Conservation (phyloP, 164 flowering plant genomes). For the Nymphaea colorata region DNA sequence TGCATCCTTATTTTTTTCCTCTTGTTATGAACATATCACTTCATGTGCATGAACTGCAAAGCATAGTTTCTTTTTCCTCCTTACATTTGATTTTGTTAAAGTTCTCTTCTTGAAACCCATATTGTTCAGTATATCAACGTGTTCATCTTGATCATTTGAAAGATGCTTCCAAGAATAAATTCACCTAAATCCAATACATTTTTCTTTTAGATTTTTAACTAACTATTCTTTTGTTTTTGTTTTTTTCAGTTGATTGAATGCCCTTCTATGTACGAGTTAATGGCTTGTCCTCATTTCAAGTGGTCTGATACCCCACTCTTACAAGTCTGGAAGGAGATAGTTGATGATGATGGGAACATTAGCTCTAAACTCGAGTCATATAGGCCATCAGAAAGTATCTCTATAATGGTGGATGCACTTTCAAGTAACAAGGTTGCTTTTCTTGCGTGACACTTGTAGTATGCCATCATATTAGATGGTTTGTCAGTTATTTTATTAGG, state of each 20-base stretch:
- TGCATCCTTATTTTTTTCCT: too few relatives aligned
- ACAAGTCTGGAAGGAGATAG: conserved; percentile 70
- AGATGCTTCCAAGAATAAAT: too few relatives aligned
- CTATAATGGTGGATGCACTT: conserved; percentile 61
- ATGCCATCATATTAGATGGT: too few relatives aligned
- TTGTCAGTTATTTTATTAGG: too few relatives aligned
- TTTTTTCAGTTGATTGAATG: conserved; percentile 86
- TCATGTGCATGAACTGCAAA: too few relatives aligned
- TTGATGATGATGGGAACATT: conserved; percentile 31
- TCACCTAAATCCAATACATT: too few relatives aligned
- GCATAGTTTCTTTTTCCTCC: too few relatives aligned
- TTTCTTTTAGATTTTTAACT: not conserved
- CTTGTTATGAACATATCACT: too few relatives aligned
- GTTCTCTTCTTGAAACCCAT: too few relatives aligned
- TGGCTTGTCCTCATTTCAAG: conserved; percentile 58
- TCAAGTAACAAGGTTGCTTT: conserved; percentile 44
- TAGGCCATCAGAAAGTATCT: conserved; percentile 39
- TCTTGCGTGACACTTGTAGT: not conserved
- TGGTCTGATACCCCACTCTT: conserved; percentile 68
- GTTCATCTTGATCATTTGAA: too few relatives aligned
- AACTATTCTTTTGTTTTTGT: not conserved
- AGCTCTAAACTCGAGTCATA: conserved; percentile 52
- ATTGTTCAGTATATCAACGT: too few relatives aligned
- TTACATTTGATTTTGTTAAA: too few relatives aligned
- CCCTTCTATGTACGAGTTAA: conserved; percentile 89